Evolutionary conservation across 1,139 yeast species (phyloP).

Genomic region (Geotrichum histeridarum): DNA sequence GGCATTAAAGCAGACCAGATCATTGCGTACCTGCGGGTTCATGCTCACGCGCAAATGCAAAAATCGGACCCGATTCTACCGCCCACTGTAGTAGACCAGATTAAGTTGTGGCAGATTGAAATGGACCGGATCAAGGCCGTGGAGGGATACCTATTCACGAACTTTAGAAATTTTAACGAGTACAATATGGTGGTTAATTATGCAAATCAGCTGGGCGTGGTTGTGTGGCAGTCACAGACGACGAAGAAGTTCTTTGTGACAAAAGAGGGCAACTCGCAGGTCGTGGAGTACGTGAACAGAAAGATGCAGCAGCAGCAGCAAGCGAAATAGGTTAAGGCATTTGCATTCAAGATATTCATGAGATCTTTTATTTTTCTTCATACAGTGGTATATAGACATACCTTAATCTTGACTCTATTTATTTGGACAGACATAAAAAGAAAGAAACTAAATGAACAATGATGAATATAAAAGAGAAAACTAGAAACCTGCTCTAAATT

Average conservation of each 20-base stretch:
- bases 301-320: constrained; percentile 31
- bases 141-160: constrained; percentile 84
- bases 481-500: constrained; percentile 1
- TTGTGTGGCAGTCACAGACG: constrained; percentile 74
- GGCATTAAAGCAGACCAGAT: constrained; percentile 97
- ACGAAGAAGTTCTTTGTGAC: constrained; percentile 72
- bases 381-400: background rate
- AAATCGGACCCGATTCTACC: constrained; percentile 53
- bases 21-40: constrained; percentile 79
- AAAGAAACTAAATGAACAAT: background rate
- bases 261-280: constrained; percentile 80
- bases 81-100: constrained; percentile 94
- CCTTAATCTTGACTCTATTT: background rate
- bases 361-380: background rate
- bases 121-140: constrained; percentile 85
- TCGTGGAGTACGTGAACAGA: constrained; percentile 79
- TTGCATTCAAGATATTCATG: constrained; percentile 1
- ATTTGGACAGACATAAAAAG: background rate
- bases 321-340: background rate
- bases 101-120: constrained; percentile 92
- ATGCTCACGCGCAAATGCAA: constrained; percentile 92
- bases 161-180: constrained; percentile 73
- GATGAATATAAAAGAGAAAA: no score
- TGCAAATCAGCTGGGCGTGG: constrained; percentile 86
- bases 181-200: constrained; percentile 67